Conservation (phyloP, 345 rosid species). For the Odontarrhena argentea region DNA sequence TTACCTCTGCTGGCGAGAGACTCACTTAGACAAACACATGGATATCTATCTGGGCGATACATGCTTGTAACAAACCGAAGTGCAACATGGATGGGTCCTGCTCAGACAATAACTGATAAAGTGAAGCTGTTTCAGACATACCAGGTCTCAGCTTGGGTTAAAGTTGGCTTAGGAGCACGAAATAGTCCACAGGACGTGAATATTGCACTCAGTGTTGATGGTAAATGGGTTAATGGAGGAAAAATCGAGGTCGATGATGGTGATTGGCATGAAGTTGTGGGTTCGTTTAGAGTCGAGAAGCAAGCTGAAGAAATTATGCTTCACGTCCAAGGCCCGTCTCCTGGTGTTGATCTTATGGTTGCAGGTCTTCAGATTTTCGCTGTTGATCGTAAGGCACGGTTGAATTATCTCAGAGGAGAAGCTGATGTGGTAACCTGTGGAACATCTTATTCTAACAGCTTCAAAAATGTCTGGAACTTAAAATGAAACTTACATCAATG, state of each 20-base stretch:
- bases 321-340: slow-evolving; percentile 81
- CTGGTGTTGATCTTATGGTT: slow-evolving; percentile 79
- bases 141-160: slow-evolving; percentile 97
- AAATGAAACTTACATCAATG: slow-evolving; percentile 2
- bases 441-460: slow-evolving; percentile 13
- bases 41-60: slow-evolving; percentile 70
- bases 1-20: slow-evolving; percentile 85
- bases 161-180: slow-evolving; percentile 52
- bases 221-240: slow-evolving; percentile 94
- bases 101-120: slow-evolving; percentile 81
- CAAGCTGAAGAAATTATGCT: slow-evolving; percentile 75
- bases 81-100: slow-evolving; percentile 97
- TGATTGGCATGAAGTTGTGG: slow-evolving; percentile 88
- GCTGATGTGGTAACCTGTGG: slow-evolving; percentile 58
- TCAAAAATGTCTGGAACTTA: background rate
- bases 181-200: slow-evolving; percentile 76
- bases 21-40: slow-evolving; percentile 64
- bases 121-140: slow-evolving; percentile 76
- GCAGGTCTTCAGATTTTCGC: slow-evolving; percentile 85
- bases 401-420: slow-evolving; percentile 60
- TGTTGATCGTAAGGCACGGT: slow-evolving; percentile 63
- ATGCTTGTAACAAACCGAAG: slow-evolving; percentile 74
- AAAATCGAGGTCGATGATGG: slow-evolving; percentile 69
- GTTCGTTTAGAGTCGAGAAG: slow-evolving; percentile 92
- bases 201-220: slow-evolving; percentile 84